A percentile compares a stretch with the other conserved stretches of the same genome.
Conservation (phyloP, 768 basidiomycete genomes). For the Suillus subalutaceus region DNA sequence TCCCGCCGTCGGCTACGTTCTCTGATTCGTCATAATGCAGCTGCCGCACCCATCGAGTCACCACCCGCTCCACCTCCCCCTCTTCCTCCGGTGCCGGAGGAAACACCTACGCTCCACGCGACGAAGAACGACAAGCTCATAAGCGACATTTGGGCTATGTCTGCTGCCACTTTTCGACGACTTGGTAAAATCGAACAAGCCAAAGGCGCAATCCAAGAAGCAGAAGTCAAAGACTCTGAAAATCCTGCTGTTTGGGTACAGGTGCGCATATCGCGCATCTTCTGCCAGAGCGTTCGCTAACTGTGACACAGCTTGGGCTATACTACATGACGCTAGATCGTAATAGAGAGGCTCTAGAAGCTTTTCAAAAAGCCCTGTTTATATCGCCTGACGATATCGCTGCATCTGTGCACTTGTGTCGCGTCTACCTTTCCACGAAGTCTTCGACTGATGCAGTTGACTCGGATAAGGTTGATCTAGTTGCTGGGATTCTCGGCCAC, state of each 20-base stretch:
- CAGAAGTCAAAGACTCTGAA: conserved; percentile 83
- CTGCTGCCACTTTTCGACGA: conserved; percentile 90
- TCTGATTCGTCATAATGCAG: conserved; percentile 38
- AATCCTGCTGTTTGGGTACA: conserved; percentile 96
- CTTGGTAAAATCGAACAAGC: conserved; percentile 90
- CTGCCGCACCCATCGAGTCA: conserved; percentile 34
- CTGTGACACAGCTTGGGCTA: conserved; percentile 62
- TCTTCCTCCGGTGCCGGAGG: conserved; percentile 38
- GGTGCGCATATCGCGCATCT: conserved; percentile 45
- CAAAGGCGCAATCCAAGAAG: conserved; percentile 91
- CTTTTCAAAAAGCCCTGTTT: conserved; percentile 89
- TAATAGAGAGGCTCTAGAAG: conserved; percentile 65
- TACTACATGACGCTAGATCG: conserved; percentile 66
- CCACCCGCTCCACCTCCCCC: conserved; percentile 38
- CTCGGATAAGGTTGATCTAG: conserved; percentile 69
- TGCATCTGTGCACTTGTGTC: conserved; percentile 77
- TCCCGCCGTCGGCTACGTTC: conserved; percentile 67
- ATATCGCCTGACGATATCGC: conserved; percentile 79
- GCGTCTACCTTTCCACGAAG: conserved; percentile 59
- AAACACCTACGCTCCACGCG: conserved; percentile 36
- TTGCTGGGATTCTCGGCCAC: conserved; percentile 77
- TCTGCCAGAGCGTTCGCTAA: conserved; percentile 3
- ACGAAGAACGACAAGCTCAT: conserved; percentile 69
- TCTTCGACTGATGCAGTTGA: conserved; percentile 20
- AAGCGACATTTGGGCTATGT: conserved; percentile 91